A percentile compares a stretch with the other conserved stretches of the same genome.
Conservation (phyloP, 495 filamentous ascomycete genomes). For the Penicillium macrosclerotiorum region DNA sequence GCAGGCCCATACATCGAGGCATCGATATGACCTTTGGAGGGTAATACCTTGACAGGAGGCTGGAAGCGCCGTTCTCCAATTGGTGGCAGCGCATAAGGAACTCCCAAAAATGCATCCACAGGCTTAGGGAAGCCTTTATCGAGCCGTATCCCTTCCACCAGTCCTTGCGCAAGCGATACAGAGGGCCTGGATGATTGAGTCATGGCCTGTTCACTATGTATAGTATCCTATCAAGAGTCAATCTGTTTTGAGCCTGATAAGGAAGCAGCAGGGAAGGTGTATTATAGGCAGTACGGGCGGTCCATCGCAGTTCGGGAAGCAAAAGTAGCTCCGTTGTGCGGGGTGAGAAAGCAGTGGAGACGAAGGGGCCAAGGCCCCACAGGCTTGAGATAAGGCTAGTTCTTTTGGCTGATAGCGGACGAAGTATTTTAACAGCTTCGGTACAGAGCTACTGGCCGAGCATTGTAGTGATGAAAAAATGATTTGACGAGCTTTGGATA, state of each 20-base stretch:
- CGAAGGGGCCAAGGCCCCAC: no score
- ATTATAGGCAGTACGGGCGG: not conserved
- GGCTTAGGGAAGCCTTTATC: conserved; percentile 38
- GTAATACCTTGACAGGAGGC: conserved; percentile 38
- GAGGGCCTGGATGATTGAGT: conserved; percentile 20
- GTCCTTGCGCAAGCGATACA: conserved; percentile 52
- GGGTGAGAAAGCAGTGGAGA: conserved; percentile 16
- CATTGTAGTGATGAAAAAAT: no score
- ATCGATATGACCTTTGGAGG: conserved; percentile 34
- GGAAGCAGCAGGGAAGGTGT: conserved; percentile 1
- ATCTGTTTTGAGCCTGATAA: not conserved
- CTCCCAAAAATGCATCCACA: conserved; percentile 58
- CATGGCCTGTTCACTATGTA: no score
- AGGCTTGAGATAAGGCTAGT: not conserved
- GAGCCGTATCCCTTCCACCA: conserved; percentile 49
- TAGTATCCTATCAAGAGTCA: not conserved
- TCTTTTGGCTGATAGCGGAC: no score
- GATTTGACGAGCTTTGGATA: no score
- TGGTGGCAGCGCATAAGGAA: conserved; percentile 59
- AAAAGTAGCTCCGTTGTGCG: conserved; percentile 25
- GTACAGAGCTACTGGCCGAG: no score
- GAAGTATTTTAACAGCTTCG: no score
- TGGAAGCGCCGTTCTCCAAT: conserved; percentile 55
- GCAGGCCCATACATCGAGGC: conserved; percentile 38
- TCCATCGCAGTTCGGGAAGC: conserved; percentile 10